Conservation (phyloP, 345 rosid genomes). For the Cardamine resedifolia region DNA sequence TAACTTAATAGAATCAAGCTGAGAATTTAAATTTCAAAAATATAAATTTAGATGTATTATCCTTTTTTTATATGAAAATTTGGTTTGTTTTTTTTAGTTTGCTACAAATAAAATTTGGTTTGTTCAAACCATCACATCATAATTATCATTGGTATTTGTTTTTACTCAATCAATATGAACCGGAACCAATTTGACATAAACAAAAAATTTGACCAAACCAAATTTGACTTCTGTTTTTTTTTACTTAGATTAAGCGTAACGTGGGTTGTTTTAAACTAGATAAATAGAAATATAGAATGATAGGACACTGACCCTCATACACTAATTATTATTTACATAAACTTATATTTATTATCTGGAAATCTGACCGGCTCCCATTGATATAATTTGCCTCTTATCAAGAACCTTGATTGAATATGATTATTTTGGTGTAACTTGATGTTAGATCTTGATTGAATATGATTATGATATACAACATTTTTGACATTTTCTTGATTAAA, state of each 20-base stretch:
- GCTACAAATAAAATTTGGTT: not conserved
- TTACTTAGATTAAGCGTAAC: not conserved
- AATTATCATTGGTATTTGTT: not conserved
- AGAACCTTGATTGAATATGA: not conserved
- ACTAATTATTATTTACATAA: not conserved
- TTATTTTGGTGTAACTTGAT: slow-evolving; percentile 18
- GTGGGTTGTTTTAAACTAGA: not conserved
- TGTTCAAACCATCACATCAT: not conserved
- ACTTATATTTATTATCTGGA: not conserved
- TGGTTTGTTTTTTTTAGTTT: not conserved
- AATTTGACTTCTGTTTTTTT: not conserved
- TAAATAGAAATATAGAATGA: not conserved
- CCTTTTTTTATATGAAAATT: not conserved
- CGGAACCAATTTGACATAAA: not conserved
- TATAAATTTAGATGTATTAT: too few relatives aligned
- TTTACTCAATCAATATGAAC: not conserved
- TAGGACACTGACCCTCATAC: not conserved
- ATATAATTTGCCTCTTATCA: not conserved
- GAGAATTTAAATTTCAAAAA: too few relatives aligned
- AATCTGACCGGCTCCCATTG: not conserved
- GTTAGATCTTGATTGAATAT: not conserved
- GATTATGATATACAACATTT: not conserved
- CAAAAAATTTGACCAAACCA: not conserved
- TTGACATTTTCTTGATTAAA: not conserved
- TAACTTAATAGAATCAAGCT: too few relatives aligned